These are phyloP conservation scores for Colletotrichum zoysiae DNA, from an alignment of 2,329 filamentous ascomycete genomes.

Conservation along the genomic window DNA sequence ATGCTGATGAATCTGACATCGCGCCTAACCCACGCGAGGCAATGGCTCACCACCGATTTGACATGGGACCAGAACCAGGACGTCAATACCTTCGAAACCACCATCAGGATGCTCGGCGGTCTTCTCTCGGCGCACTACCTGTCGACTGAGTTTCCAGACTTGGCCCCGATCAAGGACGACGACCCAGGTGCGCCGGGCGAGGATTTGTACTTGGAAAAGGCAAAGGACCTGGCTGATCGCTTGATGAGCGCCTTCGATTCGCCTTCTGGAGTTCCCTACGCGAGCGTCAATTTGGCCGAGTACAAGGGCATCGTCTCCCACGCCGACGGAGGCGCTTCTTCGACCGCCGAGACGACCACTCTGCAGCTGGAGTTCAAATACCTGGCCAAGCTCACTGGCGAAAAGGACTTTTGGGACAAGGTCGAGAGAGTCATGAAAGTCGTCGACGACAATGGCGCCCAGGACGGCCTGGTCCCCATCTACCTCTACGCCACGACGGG, in stretches of 20 bases:
- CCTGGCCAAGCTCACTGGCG: constrained; percentile 91
- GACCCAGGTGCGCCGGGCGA: constrained; percentile 81
- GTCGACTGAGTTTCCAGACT: constrained; percentile 83
- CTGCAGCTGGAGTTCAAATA: constrained; percentile 98
- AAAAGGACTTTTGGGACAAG: constrained; percentile 91
- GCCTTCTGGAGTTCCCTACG: constrained; percentile 86
- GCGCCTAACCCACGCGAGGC: constrained; percentile 83
- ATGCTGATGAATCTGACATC: constrained; percentile 98
- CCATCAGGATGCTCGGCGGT: constrained; percentile 96
- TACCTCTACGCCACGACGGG: constrained; percentile 86
- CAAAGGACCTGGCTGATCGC: constrained; percentile 90
- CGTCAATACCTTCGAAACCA: constrained; percentile 98
- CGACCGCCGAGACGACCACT: constrained; percentile 92
- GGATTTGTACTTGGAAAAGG: constrained; percentile 96
- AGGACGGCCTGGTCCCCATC: constrained; percentile 91
- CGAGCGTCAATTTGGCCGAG: constrained; percentile 88
- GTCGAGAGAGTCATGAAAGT: constrained; percentile 93
- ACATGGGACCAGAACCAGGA: constrained; percentile 94
- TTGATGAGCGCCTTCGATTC: constrained; percentile 91
- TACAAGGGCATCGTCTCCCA: constrained; percentile 84
- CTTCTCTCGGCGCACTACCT: constrained; percentile 94
- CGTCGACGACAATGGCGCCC: constrained; percentile 82
- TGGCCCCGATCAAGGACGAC: constrained; percentile 80
- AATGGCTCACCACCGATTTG: constrained; percentile 87
- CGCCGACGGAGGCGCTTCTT: constrained; percentile 86